Evolutionary conservation across 805 yeast genomes (phyloP).

Genomic region (Wickerhamiella vanderwaltii): DNA sequence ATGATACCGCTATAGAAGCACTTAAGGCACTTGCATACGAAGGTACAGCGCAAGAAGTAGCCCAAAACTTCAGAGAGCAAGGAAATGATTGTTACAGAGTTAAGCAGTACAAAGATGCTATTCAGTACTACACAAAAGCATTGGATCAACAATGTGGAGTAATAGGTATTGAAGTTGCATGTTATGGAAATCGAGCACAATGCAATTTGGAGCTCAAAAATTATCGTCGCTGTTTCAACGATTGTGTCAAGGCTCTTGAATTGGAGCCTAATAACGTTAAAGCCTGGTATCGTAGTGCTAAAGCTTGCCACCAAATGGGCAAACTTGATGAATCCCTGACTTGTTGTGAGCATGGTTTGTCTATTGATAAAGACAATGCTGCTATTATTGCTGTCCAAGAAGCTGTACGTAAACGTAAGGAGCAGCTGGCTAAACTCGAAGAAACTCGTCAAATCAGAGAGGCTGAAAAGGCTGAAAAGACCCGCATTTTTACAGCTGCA

Average conservation of each 20-base stretch:
- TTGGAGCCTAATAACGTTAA: slow-evolving; percentile 55
- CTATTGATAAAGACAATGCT: slow-evolving; percentile 46
- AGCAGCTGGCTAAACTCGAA: slow-evolving; percentile 20
- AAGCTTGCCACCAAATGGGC: slow-evolving; percentile 59
- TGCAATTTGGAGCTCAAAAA: slow-evolving; percentile 78
- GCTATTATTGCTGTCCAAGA: slow-evolving; percentile 39
- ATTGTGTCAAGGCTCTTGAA: slow-evolving; percentile 58
- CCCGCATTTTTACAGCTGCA: slow-evolving; percentile 38
- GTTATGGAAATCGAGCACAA: slow-evolving; percentile 77
- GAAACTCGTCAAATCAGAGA: slow-evolving; percentile 25
- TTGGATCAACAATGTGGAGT: slow-evolving; percentile 44
- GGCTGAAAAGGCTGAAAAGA: slow-evolving; percentile 12
- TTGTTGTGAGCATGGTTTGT: slow-evolving; percentile 39
- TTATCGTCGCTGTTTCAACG: slow-evolving; percentile 75
- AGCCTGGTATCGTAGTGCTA: slow-evolving; percentile 76
- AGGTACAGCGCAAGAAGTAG: slow-evolving; percentile 89
- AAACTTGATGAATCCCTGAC: slow-evolving; percentile 60
- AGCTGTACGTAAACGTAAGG: slow-evolving; percentile 32
- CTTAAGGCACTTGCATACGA: slow-evolving; percentile 84
- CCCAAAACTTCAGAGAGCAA: slow-evolving; percentile 77
- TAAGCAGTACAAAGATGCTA: slow-evolving; percentile 63
- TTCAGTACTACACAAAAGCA: slow-evolving; percentile 69
- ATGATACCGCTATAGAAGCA: slow-evolving; percentile 67
- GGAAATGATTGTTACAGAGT: slow-evolving; percentile 78
- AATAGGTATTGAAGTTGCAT: slow-evolving; percentile 33